These are phyloP conservation scores for Saprolegnia parasitica DNA, from an alignment of 352 stramenopile species.

Conservation along the genomic window DNA sequence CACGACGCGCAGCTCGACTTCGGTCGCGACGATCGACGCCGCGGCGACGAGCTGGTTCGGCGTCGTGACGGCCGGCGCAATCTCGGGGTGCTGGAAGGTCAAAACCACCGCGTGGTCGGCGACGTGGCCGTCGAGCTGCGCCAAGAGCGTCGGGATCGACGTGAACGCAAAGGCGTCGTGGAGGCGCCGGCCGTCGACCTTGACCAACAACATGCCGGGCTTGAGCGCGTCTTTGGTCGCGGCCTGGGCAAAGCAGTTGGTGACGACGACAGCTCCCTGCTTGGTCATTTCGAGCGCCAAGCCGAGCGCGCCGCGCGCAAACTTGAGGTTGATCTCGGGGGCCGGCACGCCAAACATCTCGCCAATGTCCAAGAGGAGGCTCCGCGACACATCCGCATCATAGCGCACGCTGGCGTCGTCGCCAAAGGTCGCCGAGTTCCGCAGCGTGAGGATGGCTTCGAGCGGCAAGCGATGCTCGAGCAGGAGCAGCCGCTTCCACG, in stretches of 20 bases:
- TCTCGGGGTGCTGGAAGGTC: constrained; percentile 73
- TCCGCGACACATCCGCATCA: constrained; percentile 40
- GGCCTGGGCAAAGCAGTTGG: constrained; percentile 36
- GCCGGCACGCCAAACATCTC: constrained; percentile 73
- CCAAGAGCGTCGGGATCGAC: constrained; percentile 49
- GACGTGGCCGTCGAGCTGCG: constrained; percentile 38
- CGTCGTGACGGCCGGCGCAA: constrained; percentile 52
- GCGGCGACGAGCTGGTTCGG: constrained; percentile 27
- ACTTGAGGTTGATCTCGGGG: constrained; percentile 73
- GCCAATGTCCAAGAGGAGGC: constrained; percentile 56
- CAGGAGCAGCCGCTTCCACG: constrained; percentile 44
- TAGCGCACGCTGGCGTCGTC: constrained; percentile 35
- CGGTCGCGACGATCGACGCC: neutral
- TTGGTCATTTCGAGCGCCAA: constrained; percentile 38
- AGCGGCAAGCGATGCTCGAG: constrained; percentile 74
- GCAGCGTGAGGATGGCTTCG: constrained; percentile 66
- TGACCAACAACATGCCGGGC: constrained; percentile 65
- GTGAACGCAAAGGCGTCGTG: constrained; percentile 45
- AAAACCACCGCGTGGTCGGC: constrained; percentile 35
- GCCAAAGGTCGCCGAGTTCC: constrained; percentile 64
- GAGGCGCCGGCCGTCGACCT: constrained; percentile 62
- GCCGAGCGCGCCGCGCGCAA: constrained; percentile 58
- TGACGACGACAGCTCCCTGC: neutral
- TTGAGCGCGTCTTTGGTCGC: constrained; percentile 61
- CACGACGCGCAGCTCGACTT: constrained; percentile 54